Evolutionary conservation across 2,329 filamentous ascomycete species (phyloP).

Genomic region (Celoporthe dispersa): DNA sequence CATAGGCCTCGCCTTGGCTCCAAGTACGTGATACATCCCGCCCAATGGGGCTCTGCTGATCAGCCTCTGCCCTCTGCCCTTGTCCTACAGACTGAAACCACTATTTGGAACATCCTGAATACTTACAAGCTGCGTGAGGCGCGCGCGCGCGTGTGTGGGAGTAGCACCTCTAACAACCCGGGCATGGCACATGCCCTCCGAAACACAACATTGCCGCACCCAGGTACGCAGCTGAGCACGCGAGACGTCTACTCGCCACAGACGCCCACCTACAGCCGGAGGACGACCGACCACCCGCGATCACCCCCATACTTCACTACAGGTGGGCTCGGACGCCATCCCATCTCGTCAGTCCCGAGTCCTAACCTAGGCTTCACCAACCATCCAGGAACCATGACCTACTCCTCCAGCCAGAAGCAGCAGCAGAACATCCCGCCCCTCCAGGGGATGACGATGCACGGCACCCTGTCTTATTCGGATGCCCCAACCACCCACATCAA

Average conservation of each 20-base stretch:
- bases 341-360: conserved; percentile 58
- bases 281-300: conserved; percentile 54
- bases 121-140: conserved; percentile 41
- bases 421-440: conserved; percentile 58
- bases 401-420: conserved; percentile 44
- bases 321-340: conserved; percentile 52
- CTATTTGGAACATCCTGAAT: conserved; percentile 26
- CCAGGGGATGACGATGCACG: conserved; percentile 54
- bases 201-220: conserved; percentile 56
- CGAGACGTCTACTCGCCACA: conserved; percentile 59
- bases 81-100: conserved; percentile 9
- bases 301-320: conserved; percentile 53
- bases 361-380: conserved; percentile 49
- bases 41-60: conserved; percentile 26
- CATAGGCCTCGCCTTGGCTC: conserved; percentile 58
- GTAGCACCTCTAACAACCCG: conserved; percentile 54
- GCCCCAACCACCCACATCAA: conserved; percentile 55
- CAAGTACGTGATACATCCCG: conserved; percentile 51
- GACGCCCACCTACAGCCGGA: conserved; percentile 54
- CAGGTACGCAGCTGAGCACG: conserved; percentile 51
- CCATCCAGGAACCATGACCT: conserved; percentile 52
- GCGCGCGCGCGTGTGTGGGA: conserved; percentile 38
- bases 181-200: conserved; percentile 64
- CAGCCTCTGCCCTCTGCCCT: conserved; percentile 7
- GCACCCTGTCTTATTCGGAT: conserved; percentile 66